Base-by-base conservation (phyloP, 2,329 filamentous ascomycete genomes). In the Scytalidium sp. region DNA sequence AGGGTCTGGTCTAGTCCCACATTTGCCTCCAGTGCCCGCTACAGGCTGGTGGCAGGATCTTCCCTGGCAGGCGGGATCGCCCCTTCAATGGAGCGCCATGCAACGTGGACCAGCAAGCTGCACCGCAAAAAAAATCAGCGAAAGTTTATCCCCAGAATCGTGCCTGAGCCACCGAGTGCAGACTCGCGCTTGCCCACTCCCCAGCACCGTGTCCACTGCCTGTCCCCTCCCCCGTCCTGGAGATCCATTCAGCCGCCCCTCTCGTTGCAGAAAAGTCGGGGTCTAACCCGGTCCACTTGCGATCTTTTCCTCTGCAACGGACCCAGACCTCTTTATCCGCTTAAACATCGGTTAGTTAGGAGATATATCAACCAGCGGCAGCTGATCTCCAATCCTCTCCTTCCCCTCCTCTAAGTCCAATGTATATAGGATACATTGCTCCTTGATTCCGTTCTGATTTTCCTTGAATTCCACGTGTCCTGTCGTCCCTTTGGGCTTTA, bases 211-310 rank as follows among this genome's bases (percentile, higher is more conserved):
- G 32, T n/a, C 32, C 32, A 36, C 50, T 45, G 42, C 49, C 44
- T 49, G 10, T 21, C 29, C 46, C 46, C 47, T 47, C 50, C 32
- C 53, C 50, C 51, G 49, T 49, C 45, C 43, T 50, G 32, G 40
- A 47, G 19, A 29, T 39, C 46, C 43, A 60, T 63, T 60, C 59
- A 63, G 60, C 60, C 60, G 56, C 54, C 50, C 44, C 45, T 40
- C 49, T 40, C 45, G 32, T 10, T n/a, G 11, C 4, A 36, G 17
- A n/a, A 36, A 36, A n/a, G 7, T 15, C 17, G 32, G 32, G 32
- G 32, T 36, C 32, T n/a, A n/a, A 36, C 11, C 32, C 13, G 17
- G 32, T 36, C 42, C 40, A 50, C 46, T 49, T 42, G 51, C 48
- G 51, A 41, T 40, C 50, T 50, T 47, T 45, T 49, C 49, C 3